Conservation (phyloP, 2,329 filamentous ascomycete species). For the Myrmaecium sp. region DNA sequence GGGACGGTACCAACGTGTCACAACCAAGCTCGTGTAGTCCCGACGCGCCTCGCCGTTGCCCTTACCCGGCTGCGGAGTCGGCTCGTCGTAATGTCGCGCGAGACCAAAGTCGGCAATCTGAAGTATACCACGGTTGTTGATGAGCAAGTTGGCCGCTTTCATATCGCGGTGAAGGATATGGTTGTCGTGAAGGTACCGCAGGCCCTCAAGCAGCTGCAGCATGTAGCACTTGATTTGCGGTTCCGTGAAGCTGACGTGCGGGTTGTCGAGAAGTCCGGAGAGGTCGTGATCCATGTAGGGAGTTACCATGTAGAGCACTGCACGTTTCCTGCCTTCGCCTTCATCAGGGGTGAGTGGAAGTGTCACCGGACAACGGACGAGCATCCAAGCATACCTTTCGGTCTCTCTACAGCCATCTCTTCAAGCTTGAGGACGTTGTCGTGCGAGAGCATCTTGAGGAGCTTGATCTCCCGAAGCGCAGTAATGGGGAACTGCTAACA, state of each 20-base stretch:
- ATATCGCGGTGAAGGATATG: slow-evolving; percentile 90
- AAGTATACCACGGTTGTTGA: slow-evolving; percentile 82
- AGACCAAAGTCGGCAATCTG: slow-evolving; percentile 97
- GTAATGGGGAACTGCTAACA: slow-evolving; percentile 74
- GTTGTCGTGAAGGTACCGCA: slow-evolving; percentile 72
- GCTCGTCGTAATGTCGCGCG: slow-evolving; percentile 81
- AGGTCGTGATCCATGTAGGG: slow-evolving; percentile 99
- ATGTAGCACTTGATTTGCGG: slow-evolving; percentile 97
- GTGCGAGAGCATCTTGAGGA: slow-evolving; percentile 88
- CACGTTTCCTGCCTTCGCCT: slow-evolving; percentile 42
- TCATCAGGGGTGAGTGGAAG: not conserved
- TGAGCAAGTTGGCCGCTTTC: slow-evolving; percentile 95
- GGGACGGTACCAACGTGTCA: slow-evolving; percentile 92
- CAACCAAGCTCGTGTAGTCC: slow-evolving; percentile 92
- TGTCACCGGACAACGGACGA: slow-evolving; percentile 1
- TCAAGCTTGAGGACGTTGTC: slow-evolving; percentile 72
- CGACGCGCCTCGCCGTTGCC: slow-evolving; percentile 71
- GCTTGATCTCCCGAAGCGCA: slow-evolving; percentile 89
- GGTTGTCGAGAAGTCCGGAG: slow-evolving; percentile 92
- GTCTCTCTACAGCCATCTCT: slow-evolving; percentile 87
- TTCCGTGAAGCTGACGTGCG: slow-evolving; percentile 69
- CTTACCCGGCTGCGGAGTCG: slow-evolving; percentile 55
- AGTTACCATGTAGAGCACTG: slow-evolving; percentile 95
- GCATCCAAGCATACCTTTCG: slow-evolving; percentile 33
- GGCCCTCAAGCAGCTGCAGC: slow-evolving; percentile 76